Conservation (phyloP, 108 stramenopile species). For the Seminavis robusta region DNA sequence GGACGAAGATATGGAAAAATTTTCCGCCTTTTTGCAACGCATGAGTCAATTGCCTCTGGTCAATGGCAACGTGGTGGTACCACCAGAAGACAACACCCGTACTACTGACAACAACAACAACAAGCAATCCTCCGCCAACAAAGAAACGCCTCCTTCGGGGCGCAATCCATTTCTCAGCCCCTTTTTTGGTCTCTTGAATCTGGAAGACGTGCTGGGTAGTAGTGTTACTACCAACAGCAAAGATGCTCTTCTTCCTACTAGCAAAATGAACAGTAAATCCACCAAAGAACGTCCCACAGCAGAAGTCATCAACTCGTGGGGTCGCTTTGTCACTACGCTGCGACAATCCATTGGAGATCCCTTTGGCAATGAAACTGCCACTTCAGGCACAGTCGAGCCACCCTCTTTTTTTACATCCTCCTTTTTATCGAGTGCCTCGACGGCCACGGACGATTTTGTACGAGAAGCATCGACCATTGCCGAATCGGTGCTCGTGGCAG, state of each 20-base stretch:
- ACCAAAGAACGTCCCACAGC: not conserved
- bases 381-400: not conserved
- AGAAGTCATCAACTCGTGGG: not conserved
- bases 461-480: slow-evolving; percentile 39
- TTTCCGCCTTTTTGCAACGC: too few species aligned
- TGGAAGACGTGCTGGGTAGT: not conserved
- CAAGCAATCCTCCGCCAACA: too few species aligned
- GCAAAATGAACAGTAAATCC: not conserved
- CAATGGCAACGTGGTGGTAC: too few species aligned
- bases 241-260: not conserved
- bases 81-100: too few species aligned
- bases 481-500: slow-evolving; percentile 36
- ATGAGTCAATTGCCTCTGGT: too few species aligned
- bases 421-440: too few species aligned
- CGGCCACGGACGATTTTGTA: slow-evolving; percentile 6
- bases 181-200: not conserved
- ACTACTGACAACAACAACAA: too few species aligned
- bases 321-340: not conserved
- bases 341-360: too few species aligned
- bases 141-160: too few species aligned
- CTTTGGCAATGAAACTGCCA: too few species aligned
- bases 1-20: too few species aligned
- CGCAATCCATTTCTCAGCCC: too few species aligned
- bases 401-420: not conserved
- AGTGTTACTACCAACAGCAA: not conserved